Percentiles rank a stretch among this genome's conserved stretches.
Conservation (phyloP, 495 filamentous ascomycete genomes). For the Delitschia confertaspora region DNA sequence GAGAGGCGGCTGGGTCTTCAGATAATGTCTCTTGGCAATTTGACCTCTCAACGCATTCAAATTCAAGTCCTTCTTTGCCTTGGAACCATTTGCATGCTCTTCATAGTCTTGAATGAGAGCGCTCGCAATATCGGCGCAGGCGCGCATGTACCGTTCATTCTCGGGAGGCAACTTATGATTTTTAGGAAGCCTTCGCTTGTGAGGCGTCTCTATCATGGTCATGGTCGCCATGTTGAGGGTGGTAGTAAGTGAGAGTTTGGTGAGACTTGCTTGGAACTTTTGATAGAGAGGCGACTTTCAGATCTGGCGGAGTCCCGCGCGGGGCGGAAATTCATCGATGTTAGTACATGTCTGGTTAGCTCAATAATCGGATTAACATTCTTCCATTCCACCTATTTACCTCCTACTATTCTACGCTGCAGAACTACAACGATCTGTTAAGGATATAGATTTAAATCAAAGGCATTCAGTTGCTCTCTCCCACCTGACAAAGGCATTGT, state of each 20-base stretch:
- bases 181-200: constrained; percentile 51
- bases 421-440: too few relatives aligned
- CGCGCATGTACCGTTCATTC: constrained; percentile 84
- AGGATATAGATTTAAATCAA: too few relatives aligned
- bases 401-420: too few relatives aligned
- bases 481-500: too few relatives aligned
- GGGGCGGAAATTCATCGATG: background rate
- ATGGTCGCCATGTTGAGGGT: constrained; percentile 51
- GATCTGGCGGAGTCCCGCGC: background rate
- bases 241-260: background rate
- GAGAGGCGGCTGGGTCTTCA: constrained; percentile 77
- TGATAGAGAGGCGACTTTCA: constrained; percentile 1
- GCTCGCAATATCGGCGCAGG: constrained; percentile 90
- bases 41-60: constrained; percentile 82
- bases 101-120: constrained; percentile 91
- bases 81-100: constrained; percentile 57
- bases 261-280: background rate
- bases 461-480: too few relatives aligned
- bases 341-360: too few relatives aligned
- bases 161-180: constrained; percentile 73
- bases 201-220: constrained; percentile 44
- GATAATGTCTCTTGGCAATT: constrained; percentile 80
- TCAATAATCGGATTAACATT: too few relatives aligned
- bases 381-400: too few relatives aligned
- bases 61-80: constrained; percentile 76